phyloP scores from a whole-genome alignment of 2,329 filamentous ascomycete genomes.

The Cladobotryum protrusum region DNA sequence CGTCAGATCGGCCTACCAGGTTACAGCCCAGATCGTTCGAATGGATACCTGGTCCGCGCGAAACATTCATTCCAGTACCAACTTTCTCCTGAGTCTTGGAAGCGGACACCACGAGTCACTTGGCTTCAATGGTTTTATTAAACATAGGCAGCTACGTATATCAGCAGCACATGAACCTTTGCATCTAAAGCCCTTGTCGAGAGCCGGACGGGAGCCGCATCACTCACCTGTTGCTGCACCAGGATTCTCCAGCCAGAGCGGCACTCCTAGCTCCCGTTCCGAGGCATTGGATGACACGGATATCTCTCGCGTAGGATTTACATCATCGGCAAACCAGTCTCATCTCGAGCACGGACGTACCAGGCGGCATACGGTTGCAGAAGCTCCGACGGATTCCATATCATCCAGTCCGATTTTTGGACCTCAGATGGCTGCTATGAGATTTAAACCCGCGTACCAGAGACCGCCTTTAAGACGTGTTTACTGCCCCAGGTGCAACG shows the following conservation, averaged over 20 bases:
- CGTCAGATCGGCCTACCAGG: slow-evolving; percentile 37
- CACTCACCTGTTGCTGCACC: slow-evolving; percentile 4
- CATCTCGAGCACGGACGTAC: slow-evolving; percentile 14
- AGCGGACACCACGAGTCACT: slow-evolving; percentile 33
- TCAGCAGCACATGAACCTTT: background rate
- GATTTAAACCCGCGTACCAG: slow-evolving; percentile 39
- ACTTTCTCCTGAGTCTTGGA: slow-evolving; percentile 46
- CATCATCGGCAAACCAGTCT: slow-evolving; percentile 1
- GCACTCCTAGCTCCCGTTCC: slow-evolving; percentile 1
- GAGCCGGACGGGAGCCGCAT: slow-evolving; percentile 4
- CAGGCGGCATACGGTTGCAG: slow-evolving; percentile 41
- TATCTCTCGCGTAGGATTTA: background rate
- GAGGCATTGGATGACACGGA: slow-evolving; percentile 13
- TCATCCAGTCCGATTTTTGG: slow-evolving; percentile 34
- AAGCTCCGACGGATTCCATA: slow-evolving; percentile 37
- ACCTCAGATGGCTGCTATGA: slow-evolving; percentile 35
- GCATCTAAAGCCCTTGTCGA: background rate
- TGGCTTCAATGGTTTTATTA: slow-evolving; percentile 29
- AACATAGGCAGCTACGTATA: slow-evolving; percentile 11
- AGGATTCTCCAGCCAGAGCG: slow-evolving; percentile 2
- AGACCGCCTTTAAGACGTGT: slow-evolving; percentile 61
- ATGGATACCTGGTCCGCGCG: slow-evolving; percentile 41
- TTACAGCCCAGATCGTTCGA: slow-evolving; percentile 38
- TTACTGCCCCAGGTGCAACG: slow-evolving; percentile 70
- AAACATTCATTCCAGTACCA: slow-evolving; percentile 40